Conservation (phyloP, 228 moss, liverwort and hornwort genomes). For the Sphagnum fallax region DNA sequence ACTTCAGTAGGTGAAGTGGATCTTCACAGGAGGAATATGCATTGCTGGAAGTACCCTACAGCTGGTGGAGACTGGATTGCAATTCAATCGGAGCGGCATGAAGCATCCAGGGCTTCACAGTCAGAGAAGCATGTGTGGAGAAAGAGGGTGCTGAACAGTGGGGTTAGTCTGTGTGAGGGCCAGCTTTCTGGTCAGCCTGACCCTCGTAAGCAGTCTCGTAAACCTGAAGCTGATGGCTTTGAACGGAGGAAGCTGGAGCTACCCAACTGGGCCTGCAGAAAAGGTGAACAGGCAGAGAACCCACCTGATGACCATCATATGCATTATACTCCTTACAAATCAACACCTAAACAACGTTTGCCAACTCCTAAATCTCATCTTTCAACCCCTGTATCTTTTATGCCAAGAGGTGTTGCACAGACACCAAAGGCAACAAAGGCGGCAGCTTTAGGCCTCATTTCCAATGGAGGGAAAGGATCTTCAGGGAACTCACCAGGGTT, state of each 20-base stretch:
- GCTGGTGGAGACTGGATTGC: conserved; percentile 95
- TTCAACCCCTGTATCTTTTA: conserved; percentile 33
- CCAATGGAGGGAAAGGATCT: conserved; percentile 21
- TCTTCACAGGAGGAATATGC: conserved; percentile 44
- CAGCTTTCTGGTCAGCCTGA: conserved; percentile 39
- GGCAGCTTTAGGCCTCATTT: conserved; percentile 26
- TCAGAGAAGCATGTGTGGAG: conserved; percentile 40
- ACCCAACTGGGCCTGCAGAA: conserved; percentile 30
- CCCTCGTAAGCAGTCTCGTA: conserved; percentile 55
- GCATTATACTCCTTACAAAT: conserved; percentile 13
- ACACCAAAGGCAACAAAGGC: conserved; percentile 30
- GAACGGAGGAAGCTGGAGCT: conserved; percentile 58
- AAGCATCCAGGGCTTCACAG: conserved; percentile 17
- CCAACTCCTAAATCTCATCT: conserved; percentile 30
- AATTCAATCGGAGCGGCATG: conserved; percentile 41
- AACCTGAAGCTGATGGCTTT: conserved; percentile 12
- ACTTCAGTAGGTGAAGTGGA: conserved; percentile 21
- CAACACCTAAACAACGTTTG: conserved; percentile 26
- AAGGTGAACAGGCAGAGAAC: conserved; percentile 27
- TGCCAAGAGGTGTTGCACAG: conserved; percentile 21
- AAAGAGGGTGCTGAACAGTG: conserved; percentile 82
- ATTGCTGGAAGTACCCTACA: conserved; percentile 79
- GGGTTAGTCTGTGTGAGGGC: conserved; percentile 60
- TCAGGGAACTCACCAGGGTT: conserved; percentile 27
- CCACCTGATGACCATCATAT: conserved; percentile 33